Conservation (phyloP, 148 eudicot genomes). For the Talinum fruticosum region DNA sequence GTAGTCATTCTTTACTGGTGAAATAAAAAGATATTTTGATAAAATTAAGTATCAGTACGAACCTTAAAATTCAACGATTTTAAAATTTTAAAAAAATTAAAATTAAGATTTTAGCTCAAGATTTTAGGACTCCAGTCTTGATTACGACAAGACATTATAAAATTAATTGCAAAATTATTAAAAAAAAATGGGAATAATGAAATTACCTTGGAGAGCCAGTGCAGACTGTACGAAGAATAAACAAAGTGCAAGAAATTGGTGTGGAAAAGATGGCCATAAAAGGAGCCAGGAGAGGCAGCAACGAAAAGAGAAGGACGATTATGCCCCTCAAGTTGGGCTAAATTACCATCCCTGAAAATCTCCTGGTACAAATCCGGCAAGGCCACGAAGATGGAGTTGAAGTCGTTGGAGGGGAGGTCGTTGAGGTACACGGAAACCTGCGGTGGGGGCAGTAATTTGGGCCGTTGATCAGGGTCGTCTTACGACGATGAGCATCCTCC, state of each 20-base stretch:
- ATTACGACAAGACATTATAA: too few relatives aligned
- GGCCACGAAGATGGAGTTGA: conserved; percentile 30
- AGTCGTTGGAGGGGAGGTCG: conserved; percentile 58
- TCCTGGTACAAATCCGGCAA: conserved; percentile 23
- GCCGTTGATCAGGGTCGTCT: conserved; percentile 13
- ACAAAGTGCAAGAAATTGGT: conserved; percentile 60
- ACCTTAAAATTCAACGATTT: not conserved
- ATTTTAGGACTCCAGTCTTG: too few relatives aligned
- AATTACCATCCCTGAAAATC: not conserved
- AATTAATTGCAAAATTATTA: too few relatives aligned
- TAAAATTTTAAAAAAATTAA: not conserved
- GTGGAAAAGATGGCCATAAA: conserved; percentile 72
- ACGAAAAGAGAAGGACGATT: conserved; percentile 40
- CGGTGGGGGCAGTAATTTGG: conserved; percentile 24
- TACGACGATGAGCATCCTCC: conserved; percentile 24
- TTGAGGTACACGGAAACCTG: conserved; percentile 57
- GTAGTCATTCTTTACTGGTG: not conserved
- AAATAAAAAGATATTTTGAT: not conserved
- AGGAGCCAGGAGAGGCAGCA: conserved; percentile 70
- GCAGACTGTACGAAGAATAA: conserved; percentile 69
- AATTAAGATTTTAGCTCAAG: too few relatives aligned
- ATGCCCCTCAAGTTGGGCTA: conserved; percentile 9
- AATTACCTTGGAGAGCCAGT: conserved; percentile 80
- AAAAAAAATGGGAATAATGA: too few relatives aligned
- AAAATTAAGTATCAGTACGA: not conserved